Evolutionary conservation across 2,329 filamentous ascomycete species (phyloP).

Genomic region (Fusarium drepaniforme): DNA sequence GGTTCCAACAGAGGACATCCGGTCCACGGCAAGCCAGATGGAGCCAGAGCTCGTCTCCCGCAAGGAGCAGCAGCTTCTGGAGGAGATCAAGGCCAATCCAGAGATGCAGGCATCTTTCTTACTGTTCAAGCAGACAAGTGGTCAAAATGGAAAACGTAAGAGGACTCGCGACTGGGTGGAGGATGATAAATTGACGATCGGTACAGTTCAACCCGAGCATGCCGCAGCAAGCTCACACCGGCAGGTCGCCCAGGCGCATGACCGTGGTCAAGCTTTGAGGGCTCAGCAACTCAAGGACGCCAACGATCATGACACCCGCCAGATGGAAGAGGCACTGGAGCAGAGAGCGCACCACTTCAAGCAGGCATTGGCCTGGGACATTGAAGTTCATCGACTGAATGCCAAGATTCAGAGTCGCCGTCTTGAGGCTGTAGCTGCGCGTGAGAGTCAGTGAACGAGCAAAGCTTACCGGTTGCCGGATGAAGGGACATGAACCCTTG

Average conservation of each 20-base stretch:
- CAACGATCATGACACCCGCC: neutral
- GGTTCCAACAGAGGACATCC: too few relatives aligned
- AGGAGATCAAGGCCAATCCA: neutral
- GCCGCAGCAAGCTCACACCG: neutral
- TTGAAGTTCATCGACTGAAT: neutral
- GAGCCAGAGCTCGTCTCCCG: neutral
- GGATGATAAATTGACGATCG: neutral
- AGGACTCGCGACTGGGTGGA: neutral
- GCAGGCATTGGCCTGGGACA: neutral
- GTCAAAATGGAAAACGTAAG: neutral
- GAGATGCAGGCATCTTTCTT: neutral
- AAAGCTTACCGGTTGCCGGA: neutral
- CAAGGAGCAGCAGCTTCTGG: neutral
- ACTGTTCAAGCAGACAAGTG: neutral
- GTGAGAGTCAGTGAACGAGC: neutral
- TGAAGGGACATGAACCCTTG: neutral
- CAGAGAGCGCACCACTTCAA: neutral
- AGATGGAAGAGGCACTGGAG: neutral
- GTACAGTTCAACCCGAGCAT: neutral
- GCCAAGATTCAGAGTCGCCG: neutral
- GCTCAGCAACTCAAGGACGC: neutral
- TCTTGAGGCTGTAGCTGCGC: neutral
- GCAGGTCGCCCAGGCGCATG: neutral
- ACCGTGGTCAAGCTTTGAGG: neutral
- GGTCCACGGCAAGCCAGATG: too few relatives aligned